Base-by-base conservation (phyloP, 768 basidiomycete genomes). In the Gloeophyllum trabeum region DNA sequence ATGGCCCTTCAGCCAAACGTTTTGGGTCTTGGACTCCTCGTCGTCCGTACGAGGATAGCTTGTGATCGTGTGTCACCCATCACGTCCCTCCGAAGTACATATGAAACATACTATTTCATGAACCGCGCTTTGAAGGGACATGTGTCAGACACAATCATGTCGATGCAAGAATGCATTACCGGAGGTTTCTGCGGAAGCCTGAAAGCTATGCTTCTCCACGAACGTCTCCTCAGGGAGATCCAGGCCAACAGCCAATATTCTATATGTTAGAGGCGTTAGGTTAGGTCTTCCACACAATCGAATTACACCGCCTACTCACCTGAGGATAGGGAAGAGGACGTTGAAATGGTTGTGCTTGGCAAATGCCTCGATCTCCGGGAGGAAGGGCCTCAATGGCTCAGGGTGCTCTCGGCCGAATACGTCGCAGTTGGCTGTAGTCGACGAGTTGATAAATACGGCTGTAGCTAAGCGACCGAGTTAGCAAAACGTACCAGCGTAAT, bases 81-180 rank as follows among this genome's bases (percentile, higher is more conserved):
- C n/a, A n/a, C n/a, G n/a, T n/a, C n/a, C n/a, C n/a, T n/a, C n/a
- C n/a, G n/a, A n/a, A n/a, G n/a, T n/a, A n/a, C n/a, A n/a, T n/a
- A n/a, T n/a, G n/a, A n/a, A n/a, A n/a, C 28, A 10, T 16, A 76
- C 76, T 80, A 81, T 60, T 80, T 79, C 75, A 79, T 79, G 54
- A 73, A 78, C 36, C 78, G 65, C 4, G 72, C 78, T 79, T 42
- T 2, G 18, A 32, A 32, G 16, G 10, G 16, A 10, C 10, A 10
- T 10, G 28, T 32, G 10, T 32, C 28, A 32, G 28, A 16, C 28
- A 32, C 28, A 16, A 32, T 10, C 10, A 32, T 32, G 28, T 32
- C 16, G 10, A 10, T 10, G 28, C 10, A 10, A 16, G 28, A 16
- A 16, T 32, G 28, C 28, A 10, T 16, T 32, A 32, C 28, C 28